Conservation (phyloP, 1,139 yeast species). For the Suhomyces choctaworum region DNA sequence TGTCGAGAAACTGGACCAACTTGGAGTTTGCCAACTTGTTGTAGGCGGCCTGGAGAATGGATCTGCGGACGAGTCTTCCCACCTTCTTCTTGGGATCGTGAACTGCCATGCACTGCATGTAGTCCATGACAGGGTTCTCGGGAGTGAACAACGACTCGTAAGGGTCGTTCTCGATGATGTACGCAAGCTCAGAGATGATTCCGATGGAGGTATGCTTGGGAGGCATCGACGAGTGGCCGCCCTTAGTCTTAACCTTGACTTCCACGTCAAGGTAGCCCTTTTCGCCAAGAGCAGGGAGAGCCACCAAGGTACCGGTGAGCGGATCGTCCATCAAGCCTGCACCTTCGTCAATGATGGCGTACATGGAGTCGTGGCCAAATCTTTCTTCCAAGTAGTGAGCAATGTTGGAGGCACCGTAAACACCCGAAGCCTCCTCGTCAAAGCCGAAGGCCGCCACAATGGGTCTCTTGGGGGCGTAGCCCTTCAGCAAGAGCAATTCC, state of each 20-base stretch:
- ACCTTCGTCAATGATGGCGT: slow-evolving; percentile 68
- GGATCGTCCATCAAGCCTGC: slow-evolving; percentile 34
- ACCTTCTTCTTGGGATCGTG: slow-evolving; percentile 23
- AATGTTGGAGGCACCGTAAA: slow-evolving; percentile 53
- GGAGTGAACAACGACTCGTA: slow-evolving; percentile 44
- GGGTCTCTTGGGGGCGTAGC: slow-evolving; percentile 55
- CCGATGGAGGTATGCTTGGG: slow-evolving; percentile 76
- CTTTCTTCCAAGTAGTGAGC: slow-evolving; percentile 43
- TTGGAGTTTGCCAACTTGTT: slow-evolving; percentile 27
- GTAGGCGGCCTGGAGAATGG: slow-evolving; percentile 29
- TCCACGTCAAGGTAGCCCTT: slow-evolving; percentile 60
- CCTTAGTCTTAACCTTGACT: slow-evolving; percentile 54
- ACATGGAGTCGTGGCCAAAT: slow-evolving; percentile 58
- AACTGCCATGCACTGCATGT: slow-evolving; percentile 50
- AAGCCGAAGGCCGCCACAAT: slow-evolving; percentile 64
- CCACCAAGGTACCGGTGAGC: slow-evolving; percentile 35
- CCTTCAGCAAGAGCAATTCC: slow-evolving; percentile 47
- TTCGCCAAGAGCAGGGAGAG: slow-evolving; percentile 56
- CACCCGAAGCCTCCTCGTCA: slow-evolving; percentile 71
- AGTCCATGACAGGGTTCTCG: slow-evolving; percentile 50
- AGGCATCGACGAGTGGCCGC: slow-evolving; percentile 77
- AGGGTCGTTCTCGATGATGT: slow-evolving; percentile 50
- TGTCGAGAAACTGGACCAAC: slow-evolving; percentile 20
- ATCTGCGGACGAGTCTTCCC: slow-evolving; percentile 18
- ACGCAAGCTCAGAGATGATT: slow-evolving; percentile 55